Conservation (phyloP, 495 filamentous ascomycete genomes). For the Penicillium antarcticum region DNA sequence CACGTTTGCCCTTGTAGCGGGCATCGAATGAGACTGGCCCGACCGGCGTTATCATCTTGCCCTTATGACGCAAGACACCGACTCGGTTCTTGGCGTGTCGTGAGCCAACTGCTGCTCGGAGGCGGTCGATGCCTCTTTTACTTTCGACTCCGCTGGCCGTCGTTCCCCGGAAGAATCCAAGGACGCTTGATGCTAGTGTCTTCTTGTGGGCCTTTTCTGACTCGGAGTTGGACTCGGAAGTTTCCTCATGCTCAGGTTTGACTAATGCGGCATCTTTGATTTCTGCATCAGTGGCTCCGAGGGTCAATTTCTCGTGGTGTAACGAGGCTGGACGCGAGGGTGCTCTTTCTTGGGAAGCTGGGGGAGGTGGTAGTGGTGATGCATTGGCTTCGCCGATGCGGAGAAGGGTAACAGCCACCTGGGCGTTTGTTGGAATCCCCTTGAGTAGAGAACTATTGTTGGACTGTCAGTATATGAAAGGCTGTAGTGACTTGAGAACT, state of each 20-base stretch:
- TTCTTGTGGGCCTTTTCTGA: slow-evolving; percentile 20
- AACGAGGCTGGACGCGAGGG: slow-evolving; percentile 36
- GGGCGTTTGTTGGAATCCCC: slow-evolving; percentile 82
- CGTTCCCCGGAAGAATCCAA: slow-evolving; percentile 66
- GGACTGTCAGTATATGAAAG: slow-evolving; percentile 2
- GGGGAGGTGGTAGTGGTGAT: slow-evolving; percentile 75
- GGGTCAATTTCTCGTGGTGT: slow-evolving; percentile 33
- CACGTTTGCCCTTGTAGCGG: slow-evolving; percentile 68
- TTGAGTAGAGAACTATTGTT: slow-evolving; percentile 64
- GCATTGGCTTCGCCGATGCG: slow-evolving; percentile 80
- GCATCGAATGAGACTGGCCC: slow-evolving; percentile 75
- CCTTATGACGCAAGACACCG: slow-evolving; percentile 56
- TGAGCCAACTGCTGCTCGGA: slow-evolving; percentile 61
- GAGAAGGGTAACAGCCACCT: slow-evolving; percentile 78
- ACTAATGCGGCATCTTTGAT: slow-evolving; percentile 39
- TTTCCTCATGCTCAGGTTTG: not conserved
- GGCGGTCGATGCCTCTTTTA: slow-evolving; percentile 62
- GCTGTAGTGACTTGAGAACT: not conserved
- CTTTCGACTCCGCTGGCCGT: slow-evolving; percentile 65
- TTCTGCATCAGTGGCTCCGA: slow-evolving; percentile 50
- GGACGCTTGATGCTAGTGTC: slow-evolving; percentile 48
- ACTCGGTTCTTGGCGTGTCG: slow-evolving; percentile 64
- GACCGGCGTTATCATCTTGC: slow-evolving; percentile 33
- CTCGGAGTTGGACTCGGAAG: not conserved
- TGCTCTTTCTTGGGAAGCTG: slow-evolving; percentile 51